Evolutionary conservation across 2,329 filamentous ascomycete species (phyloP), one percentile per base, ranked within the genome.

Genomic region (Xylaria sp.): DNA sequence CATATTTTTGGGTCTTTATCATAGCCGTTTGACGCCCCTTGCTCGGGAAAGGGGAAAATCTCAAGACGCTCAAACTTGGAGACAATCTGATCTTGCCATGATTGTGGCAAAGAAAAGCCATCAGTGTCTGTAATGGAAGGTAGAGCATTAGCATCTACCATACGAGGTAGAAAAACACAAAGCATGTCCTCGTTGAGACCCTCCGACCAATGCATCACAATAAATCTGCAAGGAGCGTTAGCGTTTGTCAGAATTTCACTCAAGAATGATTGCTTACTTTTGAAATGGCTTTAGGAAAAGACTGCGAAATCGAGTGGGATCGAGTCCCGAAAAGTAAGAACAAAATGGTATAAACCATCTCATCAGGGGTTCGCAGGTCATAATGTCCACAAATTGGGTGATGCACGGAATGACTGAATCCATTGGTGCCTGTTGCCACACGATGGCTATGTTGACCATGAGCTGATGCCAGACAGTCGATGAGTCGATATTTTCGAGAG

Each of bases 261-360:
- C n/a, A 37, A 24, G n/a, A 37, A 7, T 16, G n/a, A 24, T 21
- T 22, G 37, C 75, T 70, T 74, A 90, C 83, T 84, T 91, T 70
- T 95, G 90, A 63, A 97, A 92, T 52, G 90, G 86, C 37, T 85
- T 87, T 7, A 92, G 78, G 26, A 96, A 81, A n/a, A 97, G 77
- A 59, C 85, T 87, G 49, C 86, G 83, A 67, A 97, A 99, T 38
- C 90, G 83, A 48, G 87, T 83, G 1, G 81, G 69, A 42, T 92
- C 87, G 34, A 95, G 77, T 49, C 91, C 83, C 0, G 90, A 87
- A 62, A 94, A 87, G 48, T 90, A 87, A 13, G 88, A 87, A 72
- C 91, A 97, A 71, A 97, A 96, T 0, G 86, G 82, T 40, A 97
- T 81, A 69, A 96, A 97, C 76, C 87, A 88, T 47, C 74, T 74